phyloP scores from a whole-genome alignment of 768 basidiomycete genomes.

The Clathrus columnatus region DNA sequence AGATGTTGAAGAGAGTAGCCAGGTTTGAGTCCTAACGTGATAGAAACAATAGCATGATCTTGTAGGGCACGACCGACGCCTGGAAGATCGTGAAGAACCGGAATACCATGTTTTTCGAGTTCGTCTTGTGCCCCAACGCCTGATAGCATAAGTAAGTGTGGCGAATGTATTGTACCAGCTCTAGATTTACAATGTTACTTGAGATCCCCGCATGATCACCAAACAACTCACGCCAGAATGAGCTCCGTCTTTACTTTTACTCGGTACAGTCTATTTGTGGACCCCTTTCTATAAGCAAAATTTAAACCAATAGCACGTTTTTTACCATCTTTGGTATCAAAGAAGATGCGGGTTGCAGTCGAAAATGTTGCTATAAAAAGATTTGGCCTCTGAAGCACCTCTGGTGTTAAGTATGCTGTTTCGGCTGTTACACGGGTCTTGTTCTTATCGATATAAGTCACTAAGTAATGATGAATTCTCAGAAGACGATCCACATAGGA shows the following conservation, averaged over 20 bases:
- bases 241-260: conserved; percentile 50
- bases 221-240: conserved; percentile 43
- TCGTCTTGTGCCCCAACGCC: conserved; percentile 65
- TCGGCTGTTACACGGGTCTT: conserved; percentile 54
- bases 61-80: conserved; percentile 67
- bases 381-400: conserved; percentile 57
- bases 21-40: neutral
- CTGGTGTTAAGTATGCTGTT: conserved; percentile 54
- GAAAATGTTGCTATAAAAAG: conserved; percentile 51
- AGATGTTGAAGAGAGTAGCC: conserved; percentile 2
- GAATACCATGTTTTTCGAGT: conserved; percentile 43
- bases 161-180: conserved; percentile 28
- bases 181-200: conserved; percentile 12
- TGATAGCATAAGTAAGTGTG: conserved; percentile 43
- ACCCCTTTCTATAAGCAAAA: conserved; percentile 34
- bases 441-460: conserved; percentile 55
- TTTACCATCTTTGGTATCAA: conserved; percentile 31
- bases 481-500: neutral
- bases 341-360: conserved; percentile 45
- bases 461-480: conserved; percentile 24
- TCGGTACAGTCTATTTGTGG: conserved; percentile 27
- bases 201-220: neutral
- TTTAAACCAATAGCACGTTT: conserved; percentile 52
- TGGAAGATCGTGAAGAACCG: conserved; percentile 52
- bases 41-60: conserved; percentile 47